Evolutionary conservation across 1,284 basidiomycete species (phyloP), one percentile per base, ranked within the genome.

Genomic region (Pyrrhoderma lamaoense): DNA sequence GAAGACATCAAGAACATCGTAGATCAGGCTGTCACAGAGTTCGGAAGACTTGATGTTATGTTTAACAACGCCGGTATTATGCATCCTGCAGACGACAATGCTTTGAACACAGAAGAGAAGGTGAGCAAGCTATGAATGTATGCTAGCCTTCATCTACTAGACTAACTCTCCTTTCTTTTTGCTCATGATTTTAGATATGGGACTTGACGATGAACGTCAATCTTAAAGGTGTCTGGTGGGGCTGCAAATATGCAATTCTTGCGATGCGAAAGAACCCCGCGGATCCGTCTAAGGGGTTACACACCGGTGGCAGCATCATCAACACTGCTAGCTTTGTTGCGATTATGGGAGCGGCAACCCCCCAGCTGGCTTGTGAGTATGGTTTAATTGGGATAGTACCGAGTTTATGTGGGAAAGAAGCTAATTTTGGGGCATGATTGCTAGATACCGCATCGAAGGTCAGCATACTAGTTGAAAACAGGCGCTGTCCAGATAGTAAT

Each of bases 141-240:
- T 9, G 9, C 9, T 36, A 36, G 35, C 35, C n/a, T 36, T n/a
- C n/a, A n/a, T n/a, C n/a, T n/a, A n/a, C n/a, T n/a, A n/a, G n/a
- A n/a, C n/a, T n/a, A n/a, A 31, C 11, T 31, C 7, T 11, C 27
- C 7, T 31, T 31, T 31, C 5, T 31, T 31, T 5, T 31, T 31
- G 27, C 5, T 31, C 7, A 31, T 31, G 27, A 11, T 31, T 31
- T 5, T 31, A 77, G 58, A 92, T 97, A 67, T 97, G 94, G 93
- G 91, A 95, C 66, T 73, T 93, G 52, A 93, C 90, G 3, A 91
- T 94, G 84, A 76, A 81, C 56, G 87, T 97, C 72, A 98, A 98
- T 67, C 81, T 95, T 65, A 98, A 98, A 70, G 94, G 94, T 51
- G 95, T 97, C 54, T 97, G 94, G 94, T 98, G 87, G 83, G 94